A percentile compares a stretch with the other conserved stretches of the same genome.
phyloP scores from a whole-genome alignment of 73 alveolate genomes.

The Halteria grandinella region DNA sequence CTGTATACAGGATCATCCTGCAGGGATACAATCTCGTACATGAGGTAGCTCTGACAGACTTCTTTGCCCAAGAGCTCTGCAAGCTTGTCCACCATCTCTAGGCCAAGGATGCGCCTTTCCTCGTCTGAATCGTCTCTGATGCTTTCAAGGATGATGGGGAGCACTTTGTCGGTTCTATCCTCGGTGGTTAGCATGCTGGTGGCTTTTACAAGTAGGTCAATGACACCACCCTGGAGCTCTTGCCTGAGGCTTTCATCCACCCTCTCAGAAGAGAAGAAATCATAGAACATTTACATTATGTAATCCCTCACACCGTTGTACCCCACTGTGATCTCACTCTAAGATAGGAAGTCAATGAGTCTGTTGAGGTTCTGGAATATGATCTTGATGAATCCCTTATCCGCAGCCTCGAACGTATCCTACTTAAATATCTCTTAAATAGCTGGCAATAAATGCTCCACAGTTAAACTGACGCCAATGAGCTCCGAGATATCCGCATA shows the following conservation, averaged over 20 bases:
- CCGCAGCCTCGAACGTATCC: conserved; percentile 2
- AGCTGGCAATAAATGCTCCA: conserved; percentile 22
- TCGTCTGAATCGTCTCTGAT: conserved; percentile 55
- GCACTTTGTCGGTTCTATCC: conserved; percentile 32
- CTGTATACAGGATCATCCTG: conserved; percentile 73
- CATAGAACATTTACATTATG: conserved; percentile 9
- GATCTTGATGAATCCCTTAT: conserved; percentile 21
- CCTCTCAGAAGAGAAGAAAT: conserved; percentile 41
- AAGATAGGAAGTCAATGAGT: conserved; percentile 11
- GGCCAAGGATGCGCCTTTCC: conserved; percentile 65
- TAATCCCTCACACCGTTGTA: conserved; percentile 33
- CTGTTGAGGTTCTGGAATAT: conserved; percentile 11
- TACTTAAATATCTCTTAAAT: conserved; percentile 8
- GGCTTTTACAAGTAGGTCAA: conserved; percentile 24
- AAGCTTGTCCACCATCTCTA: conserved; percentile 66
- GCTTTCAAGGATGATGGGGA: conserved; percentile 35
- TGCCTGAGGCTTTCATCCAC: conserved; percentile 22
- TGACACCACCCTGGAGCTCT: conserved; percentile 16
- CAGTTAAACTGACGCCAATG: conserved; percentile 24
- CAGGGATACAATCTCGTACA: conserved; percentile 70
- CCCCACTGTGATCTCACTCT: conserved; percentile 41
- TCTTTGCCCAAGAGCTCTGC: conserved; percentile 66
- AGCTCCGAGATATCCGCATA: conserved; percentile 36
- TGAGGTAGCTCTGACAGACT: conserved; percentile 58
- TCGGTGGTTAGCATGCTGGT: conserved; percentile 19